Conservation (phyloP, 805 yeast genomes). For the Wickerhamiella qilinensis region DNA sequence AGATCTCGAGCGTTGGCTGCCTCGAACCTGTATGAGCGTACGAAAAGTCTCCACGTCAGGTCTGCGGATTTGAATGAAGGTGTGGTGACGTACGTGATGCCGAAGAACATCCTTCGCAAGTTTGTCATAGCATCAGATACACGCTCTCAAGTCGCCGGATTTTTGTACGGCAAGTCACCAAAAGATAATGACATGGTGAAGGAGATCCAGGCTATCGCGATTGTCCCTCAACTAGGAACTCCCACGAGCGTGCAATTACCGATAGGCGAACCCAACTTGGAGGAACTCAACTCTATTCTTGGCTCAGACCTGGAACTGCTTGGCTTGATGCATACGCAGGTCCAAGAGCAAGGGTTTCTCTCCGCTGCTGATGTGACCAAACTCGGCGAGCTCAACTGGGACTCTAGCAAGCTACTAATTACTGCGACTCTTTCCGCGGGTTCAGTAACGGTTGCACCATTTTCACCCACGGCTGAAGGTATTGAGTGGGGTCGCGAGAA, state of each 20-base stretch:
- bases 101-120: slow-evolving; percentile 61
- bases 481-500: slow-evolving; percentile 61
- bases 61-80: slow-evolving; percentile 33
- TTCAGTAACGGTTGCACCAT: slow-evolving; percentile 60
- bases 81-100: slow-evolving; percentile 57
- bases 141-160: slow-evolving; percentile 69
- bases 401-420: slow-evolving; percentile 34
- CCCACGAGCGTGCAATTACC: slow-evolving; percentile 51
- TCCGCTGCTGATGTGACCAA: slow-evolving; percentile 56
- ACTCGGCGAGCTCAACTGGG: slow-evolving; percentile 34
- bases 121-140: slow-evolving; percentile 70
- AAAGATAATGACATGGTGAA: slow-evolving; percentile 50
- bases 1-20: slow-evolving; percentile 71
- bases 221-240: slow-evolving; percentile 82
- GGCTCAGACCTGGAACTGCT: slow-evolving; percentile 52
- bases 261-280: slow-evolving; percentile 24
- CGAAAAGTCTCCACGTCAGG: slow-evolving; percentile 58
- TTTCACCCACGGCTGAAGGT: slow-evolving; percentile 46
- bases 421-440: slow-evolving; percentile 69
- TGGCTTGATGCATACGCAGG: slow-evolving; percentile 91
- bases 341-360: slow-evolving; percentile 45
- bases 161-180: slow-evolving; percentile 67
- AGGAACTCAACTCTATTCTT: slow-evolving; percentile 20
- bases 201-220: slow-evolving; percentile 57
- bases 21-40: slow-evolving; percentile 51